These are phyloP conservation scores for Xerocomellus amylosporus DNA, from an alignment of 768 basidiomycete genomes.

Conservation along the genomic window DNA sequence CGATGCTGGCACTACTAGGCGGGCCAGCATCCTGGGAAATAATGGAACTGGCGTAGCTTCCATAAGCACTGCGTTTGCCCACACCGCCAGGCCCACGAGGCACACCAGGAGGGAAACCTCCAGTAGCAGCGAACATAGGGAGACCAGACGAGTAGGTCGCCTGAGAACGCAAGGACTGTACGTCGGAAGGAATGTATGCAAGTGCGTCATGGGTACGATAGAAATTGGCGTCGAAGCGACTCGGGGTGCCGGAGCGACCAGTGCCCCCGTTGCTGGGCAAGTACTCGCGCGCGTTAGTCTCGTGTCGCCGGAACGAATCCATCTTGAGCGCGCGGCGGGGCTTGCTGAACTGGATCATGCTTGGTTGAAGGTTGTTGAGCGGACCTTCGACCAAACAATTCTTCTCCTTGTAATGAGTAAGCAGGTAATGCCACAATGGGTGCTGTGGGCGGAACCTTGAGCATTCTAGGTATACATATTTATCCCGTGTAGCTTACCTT, in stretches of 20 bases:
- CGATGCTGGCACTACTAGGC: conserved; percentile 56
- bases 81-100: conserved; percentile 58
- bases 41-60: conserved; percentile 85
- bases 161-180: conserved; percentile 93
- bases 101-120: conserved; percentile 66
- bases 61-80: conserved; percentile 72
- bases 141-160: conserved; percentile 93
- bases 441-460: conserved; percentile 53
- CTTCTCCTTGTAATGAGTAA: conserved; percentile 99
- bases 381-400: conserved; percentile 93
- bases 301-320: conserved; percentile 92
- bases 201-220: conserved; percentile 93
- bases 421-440: conserved; percentile 95
- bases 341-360: conserved; percentile 99
- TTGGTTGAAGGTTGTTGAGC: conserved; percentile 91
- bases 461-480: conserved; percentile 5
- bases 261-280: conserved; percentile 35
- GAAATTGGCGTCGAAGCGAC: conserved; percentile 93
- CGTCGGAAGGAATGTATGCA: conserved; percentile 92
- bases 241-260: conserved; percentile 81
- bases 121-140: conserved; percentile 73
- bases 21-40: conserved; percentile 87
- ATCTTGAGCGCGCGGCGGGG: conserved; percentile 90
- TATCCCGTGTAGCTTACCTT: conserved; percentile 59
- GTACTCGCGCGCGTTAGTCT: conserved; percentile 86